Evolutionary conservation across 2,329 filamentous ascomycete species (phyloP), one percentile per base, ranked within the genome.

Genomic region (Fusarium drepaniforme): DNA sequence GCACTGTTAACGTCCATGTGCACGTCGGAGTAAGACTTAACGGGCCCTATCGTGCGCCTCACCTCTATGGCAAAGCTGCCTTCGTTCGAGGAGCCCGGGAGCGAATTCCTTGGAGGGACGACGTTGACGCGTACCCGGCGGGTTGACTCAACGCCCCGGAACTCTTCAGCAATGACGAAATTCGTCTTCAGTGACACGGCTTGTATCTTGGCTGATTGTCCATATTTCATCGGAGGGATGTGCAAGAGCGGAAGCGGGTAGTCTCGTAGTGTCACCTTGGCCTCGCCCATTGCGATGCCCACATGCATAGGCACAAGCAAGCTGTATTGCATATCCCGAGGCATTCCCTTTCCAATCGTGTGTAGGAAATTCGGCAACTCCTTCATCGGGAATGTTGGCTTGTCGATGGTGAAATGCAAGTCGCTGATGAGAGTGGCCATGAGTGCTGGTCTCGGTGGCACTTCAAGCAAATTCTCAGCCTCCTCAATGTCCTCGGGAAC

Each of bases 1-100:
- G 93, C 93, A 3, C 96, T 98, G 82, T 98, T 98, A 82, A 99
- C 96, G 74, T 98, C 94, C 78, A 99, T 89, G 38, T 90, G 91
- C 83, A 98, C 96, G 80, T 98, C 93, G 0, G 97, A 98, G 81
- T 97, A 99, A 0, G 95, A 97, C 84, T 99, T 99, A 74, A 99
- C 95, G 0, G 97, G 94, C 11, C 96, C 95, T 37, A 98, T 94
- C 0, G 97, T 98, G 53, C 97, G 92, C 64, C 94, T 92, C 30
- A 99, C 94, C 79, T 97, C 93, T 65, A 99, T 93, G 4, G 92
- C 90, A 81, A 97, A 98, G 64, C 93, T 90, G 44, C 92, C 90
- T 35, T 88, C 87, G 16, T 86, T 88, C 4, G 89, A 86, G 23
- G 84, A 81, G 23, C 86, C 85, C 3, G 92, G 88, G 62, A 91